A percentile compares a stretch with the other conserved stretches of the same genome.
Evolutionary conservation across 2,329 filamentous ascomycete species (phyloP).

Genomic region (Phyllosticta citrichinensis): DNA sequence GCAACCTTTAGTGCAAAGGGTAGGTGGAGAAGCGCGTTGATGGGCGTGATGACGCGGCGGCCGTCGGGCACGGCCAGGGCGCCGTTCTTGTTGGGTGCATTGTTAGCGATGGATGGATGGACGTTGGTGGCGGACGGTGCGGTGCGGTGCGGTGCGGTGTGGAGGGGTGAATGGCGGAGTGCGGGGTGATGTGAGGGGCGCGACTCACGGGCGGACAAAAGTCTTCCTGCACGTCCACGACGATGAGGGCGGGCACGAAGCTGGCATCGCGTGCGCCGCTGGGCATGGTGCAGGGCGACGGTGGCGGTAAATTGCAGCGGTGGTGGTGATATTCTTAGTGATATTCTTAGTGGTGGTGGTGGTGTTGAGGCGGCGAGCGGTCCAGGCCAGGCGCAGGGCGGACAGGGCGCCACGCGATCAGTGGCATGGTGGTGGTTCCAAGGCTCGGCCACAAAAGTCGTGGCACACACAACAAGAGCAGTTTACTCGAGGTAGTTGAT

Average conservation of each 20-base stretch:
- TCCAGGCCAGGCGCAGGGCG: not conserved
- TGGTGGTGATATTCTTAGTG: not conserved
- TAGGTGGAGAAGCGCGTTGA: conserved; percentile 65
- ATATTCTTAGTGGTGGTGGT: not conserved
- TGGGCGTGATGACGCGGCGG: conserved; percentile 55
- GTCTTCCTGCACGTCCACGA: conserved; percentile 89
- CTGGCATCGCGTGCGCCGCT: not conserved
- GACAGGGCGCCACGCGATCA: not conserved
- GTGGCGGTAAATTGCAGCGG: not conserved
- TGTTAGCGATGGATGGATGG: conserved; percentile 10
- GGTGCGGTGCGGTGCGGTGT: not conserved
- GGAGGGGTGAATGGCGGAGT: not conserved
- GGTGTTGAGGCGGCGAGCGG: not conserved
- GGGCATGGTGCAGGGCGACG: conserved; percentile 1
- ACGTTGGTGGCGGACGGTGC: not conserved
- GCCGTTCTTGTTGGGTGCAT: conserved; percentile 51
- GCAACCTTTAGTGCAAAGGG: conserved; percentile 68
- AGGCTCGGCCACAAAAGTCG: too few relatives aligned
- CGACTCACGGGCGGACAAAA: conserved; percentile 76
- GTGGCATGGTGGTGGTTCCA: not conserved
- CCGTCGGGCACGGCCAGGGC: conserved; percentile 72
- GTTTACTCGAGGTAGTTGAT: too few relatives aligned
- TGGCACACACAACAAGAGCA: not conserved
- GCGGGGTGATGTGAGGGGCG: not conserved
- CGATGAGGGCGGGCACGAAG: conserved; percentile 51